Evolutionary conservation across 257 asterid species (phyloP).

Genomic region (Ilex asprella): DNA sequence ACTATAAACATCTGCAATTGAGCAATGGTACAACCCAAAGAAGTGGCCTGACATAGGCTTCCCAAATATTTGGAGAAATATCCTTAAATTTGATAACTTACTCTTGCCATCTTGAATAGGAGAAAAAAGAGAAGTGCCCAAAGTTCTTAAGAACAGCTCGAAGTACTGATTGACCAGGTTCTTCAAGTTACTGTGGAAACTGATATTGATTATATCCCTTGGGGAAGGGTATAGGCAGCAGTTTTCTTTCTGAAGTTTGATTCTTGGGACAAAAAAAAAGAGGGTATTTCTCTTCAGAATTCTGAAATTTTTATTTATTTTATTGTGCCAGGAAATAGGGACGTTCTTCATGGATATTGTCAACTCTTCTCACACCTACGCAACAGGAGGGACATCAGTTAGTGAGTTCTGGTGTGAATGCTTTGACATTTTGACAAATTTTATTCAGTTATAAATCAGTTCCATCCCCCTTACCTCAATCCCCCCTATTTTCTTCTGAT

Average conservation of each 20-base stretch:
- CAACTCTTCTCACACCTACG: conserved; percentile 86
- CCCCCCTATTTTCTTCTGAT: neutral
- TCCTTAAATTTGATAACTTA: too few species aligned
- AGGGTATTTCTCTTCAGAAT: neutral
- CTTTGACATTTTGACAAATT: neutral
- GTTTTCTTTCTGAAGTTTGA: neutral
- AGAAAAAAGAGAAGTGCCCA: too few species aligned
- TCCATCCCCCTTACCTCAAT: neutral
- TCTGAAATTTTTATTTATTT: conserved; percentile 4
- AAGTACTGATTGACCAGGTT: too few species aligned
- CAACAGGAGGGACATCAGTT: conserved; percentile 92
- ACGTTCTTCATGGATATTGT: conserved; percentile 66
- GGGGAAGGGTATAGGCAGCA: too few species aligned
- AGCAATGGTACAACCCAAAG: too few species aligned
- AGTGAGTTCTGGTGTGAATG: conserved; percentile 61
- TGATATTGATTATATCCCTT: too few species aligned
- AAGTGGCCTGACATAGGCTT: too few species aligned
- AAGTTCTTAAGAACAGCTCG: too few species aligned
- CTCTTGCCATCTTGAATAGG: too few species aligned
- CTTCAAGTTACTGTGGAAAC: too few species aligned
- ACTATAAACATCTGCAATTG: too few species aligned
- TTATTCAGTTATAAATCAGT: neutral
- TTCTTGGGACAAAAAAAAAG: neutral
- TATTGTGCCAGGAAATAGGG: conserved; percentile 61
- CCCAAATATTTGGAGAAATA: too few species aligned